Evolutionary conservation across 1,284 basidiomycete genomes (phyloP), one percentile per base, ranked within the genome.

Genomic region (Clitocybe nebularis): DNA sequence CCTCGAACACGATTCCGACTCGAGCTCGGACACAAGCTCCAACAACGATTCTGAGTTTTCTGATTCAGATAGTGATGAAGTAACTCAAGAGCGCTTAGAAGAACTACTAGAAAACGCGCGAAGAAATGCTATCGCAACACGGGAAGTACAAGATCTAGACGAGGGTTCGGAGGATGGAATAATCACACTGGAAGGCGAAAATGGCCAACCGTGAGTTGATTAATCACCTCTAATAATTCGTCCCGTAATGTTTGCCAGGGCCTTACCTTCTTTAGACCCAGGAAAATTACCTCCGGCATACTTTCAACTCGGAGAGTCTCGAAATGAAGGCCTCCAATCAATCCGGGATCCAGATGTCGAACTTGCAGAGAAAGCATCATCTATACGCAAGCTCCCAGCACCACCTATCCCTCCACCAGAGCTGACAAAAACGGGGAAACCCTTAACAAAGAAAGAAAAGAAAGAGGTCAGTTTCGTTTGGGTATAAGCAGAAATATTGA

Each of bases 251-350:
- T 43, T 10, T 11, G 40, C 35, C 50, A 89, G 82, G 49, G 74
- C 75, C 23, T 60, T 90, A 35, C 89, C 89, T 2, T 56, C 66
- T 10, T 66, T 90, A 10, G 69, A 89, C 55, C 78, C 84, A 38
- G 81, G 81, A 34, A 57, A 55, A 7, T 71, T 85, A 4, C 82
- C 81, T 6, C 56, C 62, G 4, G 66, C 77, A 4, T 90, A 90
- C 58, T 75, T 88, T 49, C 68, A 68, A 30, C 61, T 81, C 38
- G 68, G 69, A 22, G 57, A 67, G 47, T 57, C 59, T 25, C 65
- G 67, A 34, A 63, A 64, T 43, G 69, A 69, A 8, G 67, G 69
- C 0, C 71, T 75, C 3, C 68, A 66, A 0, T 63, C 62, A 32
- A 59, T 84, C 10, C 72, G 72, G 24, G 81, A 89, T 60, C 76